These are phyloP conservation scores for Pseudogymnoascus sp. DNA, from an alignment of 2,329 filamentous ascomycete species.

Conservation along the genomic window DNA sequence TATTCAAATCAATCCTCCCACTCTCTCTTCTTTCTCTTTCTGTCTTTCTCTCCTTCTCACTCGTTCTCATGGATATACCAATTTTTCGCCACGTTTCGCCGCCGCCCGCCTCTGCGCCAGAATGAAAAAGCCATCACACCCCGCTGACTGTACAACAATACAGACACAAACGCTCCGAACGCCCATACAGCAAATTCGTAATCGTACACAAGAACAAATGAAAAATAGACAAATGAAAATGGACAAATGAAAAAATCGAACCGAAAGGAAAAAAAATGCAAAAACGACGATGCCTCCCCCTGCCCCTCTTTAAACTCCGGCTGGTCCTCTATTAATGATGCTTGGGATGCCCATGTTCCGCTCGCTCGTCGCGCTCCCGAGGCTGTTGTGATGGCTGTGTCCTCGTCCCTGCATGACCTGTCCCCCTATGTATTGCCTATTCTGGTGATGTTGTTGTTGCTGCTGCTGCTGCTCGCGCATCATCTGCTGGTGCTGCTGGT, in stretches of 20 bases:
- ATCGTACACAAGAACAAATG: neutral
- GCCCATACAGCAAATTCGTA: constrained; percentile 1
- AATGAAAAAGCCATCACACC: neutral
- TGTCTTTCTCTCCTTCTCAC: neutral
- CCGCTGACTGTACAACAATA: neutral
- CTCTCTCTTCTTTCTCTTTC: neutral
- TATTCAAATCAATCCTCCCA: neutral
- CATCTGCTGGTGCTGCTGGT: constrained; percentile 19
- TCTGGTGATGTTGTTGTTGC: neutral
- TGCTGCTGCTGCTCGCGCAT: neutral
- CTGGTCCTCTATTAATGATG: constrained; percentile 8
- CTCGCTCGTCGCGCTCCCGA: neutral
- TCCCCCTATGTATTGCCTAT: constrained; percentile 14
- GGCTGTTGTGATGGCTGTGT: constrained; percentile 1
- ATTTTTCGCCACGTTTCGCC: constrained; percentile 1
- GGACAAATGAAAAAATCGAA: neutral
- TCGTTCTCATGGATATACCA: neutral
- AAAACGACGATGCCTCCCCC: neutral
- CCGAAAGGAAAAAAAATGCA: neutral
- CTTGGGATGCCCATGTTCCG: constrained; percentile 1
- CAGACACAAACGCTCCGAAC: neutral
- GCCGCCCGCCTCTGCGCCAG: neutral
- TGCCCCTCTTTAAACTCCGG: constrained; percentile 6
- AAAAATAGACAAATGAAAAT: constrained; percentile 1
- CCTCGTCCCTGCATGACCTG: constrained; percentile 28